Evolutionary conservation across 495 filamentous ascomycete species (phyloP).

Genomic region (Umbilicaria muhlenbergii): DNA sequence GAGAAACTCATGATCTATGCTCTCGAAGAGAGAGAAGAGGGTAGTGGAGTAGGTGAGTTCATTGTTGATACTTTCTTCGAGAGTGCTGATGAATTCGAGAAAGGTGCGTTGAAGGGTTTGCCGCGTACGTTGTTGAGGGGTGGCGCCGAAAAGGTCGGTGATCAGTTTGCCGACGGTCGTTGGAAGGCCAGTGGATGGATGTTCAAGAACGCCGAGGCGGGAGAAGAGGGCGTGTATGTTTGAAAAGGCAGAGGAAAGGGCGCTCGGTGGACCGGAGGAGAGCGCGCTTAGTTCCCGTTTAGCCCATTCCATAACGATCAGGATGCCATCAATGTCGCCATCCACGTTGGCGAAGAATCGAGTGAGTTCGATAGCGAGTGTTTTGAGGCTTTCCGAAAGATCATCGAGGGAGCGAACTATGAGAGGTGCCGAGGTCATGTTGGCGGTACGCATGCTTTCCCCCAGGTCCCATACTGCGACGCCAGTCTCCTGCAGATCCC

Average conservation of each 20-base stretch:
- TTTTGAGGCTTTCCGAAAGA: conserved; percentile 67
- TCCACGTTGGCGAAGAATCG: conserved; percentile 85
- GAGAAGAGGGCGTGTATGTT: conserved; percentile 67
- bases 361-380: conserved; percentile 63
- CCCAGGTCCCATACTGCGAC: conserved; percentile 86
- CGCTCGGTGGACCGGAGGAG: conserved; percentile 34
- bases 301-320: conserved; percentile 92
- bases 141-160: conserved; percentile 61
- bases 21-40: conserved; percentile 71
- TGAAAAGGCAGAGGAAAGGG: conserved; percentile 51
- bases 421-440: conserved; percentile 73
- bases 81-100: conserved; percentile 67
- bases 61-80: conserved; percentile 75
- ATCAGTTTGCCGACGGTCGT: conserved; percentile 51
- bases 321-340: conserved; percentile 77
- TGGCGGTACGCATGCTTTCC: conserved; percentile 72
- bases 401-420: conserved; percentile 75
- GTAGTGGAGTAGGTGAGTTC: conserved; percentile 62
- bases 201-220: conserved; percentile 52
- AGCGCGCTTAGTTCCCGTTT: conserved; percentile 56
- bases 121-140: conserved; percentile 61
- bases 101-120: conserved; percentile 72
- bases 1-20: conserved; percentile 74
- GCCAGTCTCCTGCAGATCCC: conserved; percentile 72
- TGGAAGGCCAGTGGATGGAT: conserved; percentile 36